These are phyloP conservation scores for Pythium grandisporangium DNA, from an alignment of 352 stramenopile genomes.

Conservation along the genomic window DNA sequence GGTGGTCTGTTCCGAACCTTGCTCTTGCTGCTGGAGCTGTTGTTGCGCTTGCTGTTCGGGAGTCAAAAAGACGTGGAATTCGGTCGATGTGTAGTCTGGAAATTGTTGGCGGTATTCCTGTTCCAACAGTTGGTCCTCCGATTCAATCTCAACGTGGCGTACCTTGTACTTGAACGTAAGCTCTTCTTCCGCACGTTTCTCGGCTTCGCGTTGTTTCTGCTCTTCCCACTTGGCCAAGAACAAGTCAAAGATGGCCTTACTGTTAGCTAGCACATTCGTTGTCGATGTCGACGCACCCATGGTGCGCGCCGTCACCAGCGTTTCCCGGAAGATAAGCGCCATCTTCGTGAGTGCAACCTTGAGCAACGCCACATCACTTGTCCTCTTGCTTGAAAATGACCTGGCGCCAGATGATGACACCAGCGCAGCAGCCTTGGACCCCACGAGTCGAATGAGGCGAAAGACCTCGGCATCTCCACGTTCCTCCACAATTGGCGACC, in stretches of 20 bases:
- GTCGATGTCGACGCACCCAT: conserved; percentile 11
- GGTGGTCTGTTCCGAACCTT: neutral
- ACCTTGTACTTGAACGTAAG: conserved; percentile 84
- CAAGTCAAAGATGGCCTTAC: conserved; percentile 69
- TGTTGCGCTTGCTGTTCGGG: conserved; percentile 17
- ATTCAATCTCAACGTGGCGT: conserved; percentile 69
- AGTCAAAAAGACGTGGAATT: conserved; percentile 63
- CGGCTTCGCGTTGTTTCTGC: conserved; percentile 66
- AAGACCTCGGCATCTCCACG: conserved; percentile 14
- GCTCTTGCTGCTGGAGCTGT: conserved; percentile 19
- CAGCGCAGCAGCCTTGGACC: conserved; percentile 7
- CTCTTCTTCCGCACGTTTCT: conserved; percentile 64
- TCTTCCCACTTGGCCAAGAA: conserved; percentile 84
- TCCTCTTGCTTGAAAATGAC: conserved; percentile 26
- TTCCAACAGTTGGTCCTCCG: conserved; percentile 79
- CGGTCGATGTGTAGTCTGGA: conserved; percentile 79
- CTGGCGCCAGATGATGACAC: conserved; percentile 3
- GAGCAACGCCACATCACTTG: conserved; percentile 56
- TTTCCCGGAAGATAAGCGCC: conserved; percentile 54
- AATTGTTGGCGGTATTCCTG: conserved; percentile 90
- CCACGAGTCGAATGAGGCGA: conserved; percentile 12
- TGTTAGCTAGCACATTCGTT: conserved; percentile 26
- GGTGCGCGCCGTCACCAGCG: conserved; percentile 10
- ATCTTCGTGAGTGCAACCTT: conserved; percentile 63
- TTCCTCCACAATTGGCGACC: conserved; percentile 1